phyloP scores from a whole-genome alignment of 805 yeast species.

The Spathaspora hagerdaliae region DNA sequence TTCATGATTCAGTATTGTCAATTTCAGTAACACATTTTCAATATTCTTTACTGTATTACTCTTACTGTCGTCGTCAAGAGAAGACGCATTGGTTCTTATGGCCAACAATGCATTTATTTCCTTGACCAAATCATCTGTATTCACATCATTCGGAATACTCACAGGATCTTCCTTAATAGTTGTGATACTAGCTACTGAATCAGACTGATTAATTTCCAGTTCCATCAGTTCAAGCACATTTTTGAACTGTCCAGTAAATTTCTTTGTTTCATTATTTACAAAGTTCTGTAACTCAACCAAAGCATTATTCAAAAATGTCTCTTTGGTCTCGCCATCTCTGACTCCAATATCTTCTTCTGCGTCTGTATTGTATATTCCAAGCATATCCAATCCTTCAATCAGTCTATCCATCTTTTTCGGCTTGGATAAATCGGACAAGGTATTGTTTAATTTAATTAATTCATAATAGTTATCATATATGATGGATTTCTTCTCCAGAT shows the following conservation, averaged over 20 bases:
- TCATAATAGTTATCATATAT: slow-evolving; percentile 76
- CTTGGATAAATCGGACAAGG: slow-evolving; percentile 30
- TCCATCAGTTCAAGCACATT: slow-evolving; percentile 12
- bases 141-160: slow-evolving; percentile 7
- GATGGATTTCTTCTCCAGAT: slow-evolving; percentile 62
- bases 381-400: background rate
- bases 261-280: slow-evolving; percentile 13
- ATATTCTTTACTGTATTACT: background rate
- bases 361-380: slow-evolving; percentile 5
- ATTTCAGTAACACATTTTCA: background rate
- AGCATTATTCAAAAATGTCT: slow-evolving; percentile 15
- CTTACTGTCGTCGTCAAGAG: background rate
- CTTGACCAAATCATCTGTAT: slow-evolving; percentile 5
- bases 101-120: slow-evolving; percentile 12
- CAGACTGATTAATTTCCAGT: slow-evolving; percentile 9
- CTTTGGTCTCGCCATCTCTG: slow-evolving; percentile 8
- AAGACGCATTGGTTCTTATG: background rate
- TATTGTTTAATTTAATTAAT: slow-evolving; percentile 60
- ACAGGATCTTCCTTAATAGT: slow-evolving; percentile 9
- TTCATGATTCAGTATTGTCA: slow-evolving; percentile 14
- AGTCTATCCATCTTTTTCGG: slow-evolving; percentile 4
- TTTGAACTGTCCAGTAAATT: slow-evolving; percentile 19
- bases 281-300: slow-evolving; percentile 23
- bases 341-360: slow-evolving; percentile 1
- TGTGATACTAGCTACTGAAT: slow-evolving; percentile 14